phyloP scores from a whole-genome alignment of 768 basidiomycete species.

The Pleurotus pulmonarius region DNA sequence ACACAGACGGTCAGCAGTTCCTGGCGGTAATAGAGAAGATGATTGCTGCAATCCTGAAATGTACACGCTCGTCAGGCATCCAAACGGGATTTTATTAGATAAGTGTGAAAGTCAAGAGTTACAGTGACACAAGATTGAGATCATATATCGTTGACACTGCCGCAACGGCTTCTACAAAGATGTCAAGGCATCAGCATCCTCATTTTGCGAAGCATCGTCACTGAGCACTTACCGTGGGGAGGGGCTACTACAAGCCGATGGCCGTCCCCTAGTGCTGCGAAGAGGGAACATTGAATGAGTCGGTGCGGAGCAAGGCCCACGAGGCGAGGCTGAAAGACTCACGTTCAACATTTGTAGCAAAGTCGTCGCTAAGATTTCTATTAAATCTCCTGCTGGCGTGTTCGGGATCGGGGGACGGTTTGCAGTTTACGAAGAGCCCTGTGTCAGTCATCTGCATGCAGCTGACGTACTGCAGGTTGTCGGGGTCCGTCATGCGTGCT shows the following conservation, averaged over 20 bases:
- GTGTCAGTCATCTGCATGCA: constrained; percentile 57
- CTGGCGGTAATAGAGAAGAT: constrained; percentile 33
- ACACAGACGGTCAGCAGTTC: constrained; percentile 36
- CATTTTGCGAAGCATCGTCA: no score
- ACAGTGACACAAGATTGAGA: background rate
- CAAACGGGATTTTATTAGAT: no score
- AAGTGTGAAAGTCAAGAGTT: no score
- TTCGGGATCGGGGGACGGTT: background rate
- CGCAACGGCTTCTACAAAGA: background rate
- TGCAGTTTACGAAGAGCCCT: constrained; percentile 45
- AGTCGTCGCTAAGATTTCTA: no score
- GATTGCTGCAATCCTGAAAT: no score
- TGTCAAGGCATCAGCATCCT: background rate
- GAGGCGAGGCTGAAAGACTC: background rate
- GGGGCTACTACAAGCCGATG: background rate
- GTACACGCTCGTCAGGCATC: no score
- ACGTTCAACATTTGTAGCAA: background rate
- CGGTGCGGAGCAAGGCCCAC: background rate
- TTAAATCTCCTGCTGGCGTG: background rate
- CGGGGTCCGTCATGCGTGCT: constrained; percentile 25
- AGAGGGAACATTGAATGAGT: background rate
- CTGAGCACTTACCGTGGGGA: background rate
- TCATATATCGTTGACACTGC: background rate
- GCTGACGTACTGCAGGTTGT: constrained; percentile 28
- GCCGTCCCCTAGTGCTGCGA: background rate